Conservation (phyloP, 164 flowering plant species). For the Echeveria elegans region DNA sequence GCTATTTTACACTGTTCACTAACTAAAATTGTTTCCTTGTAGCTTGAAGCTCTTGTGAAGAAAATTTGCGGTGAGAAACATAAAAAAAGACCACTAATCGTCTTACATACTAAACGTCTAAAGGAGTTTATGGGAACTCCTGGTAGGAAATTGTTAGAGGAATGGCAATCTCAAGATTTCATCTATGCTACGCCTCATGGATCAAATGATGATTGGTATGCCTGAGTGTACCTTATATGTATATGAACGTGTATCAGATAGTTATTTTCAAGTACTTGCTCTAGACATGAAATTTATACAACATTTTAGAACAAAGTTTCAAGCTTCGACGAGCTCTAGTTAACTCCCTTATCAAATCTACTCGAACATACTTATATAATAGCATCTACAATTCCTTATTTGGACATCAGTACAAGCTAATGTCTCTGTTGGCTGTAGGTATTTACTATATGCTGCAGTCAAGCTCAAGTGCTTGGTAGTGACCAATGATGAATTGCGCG, state of each 20-base stretch:
- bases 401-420: background rate
- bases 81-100: conserved; percentile 66
- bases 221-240: background rate
- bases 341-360: background rate
- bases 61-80: conserved; percentile 40
- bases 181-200: conserved; percentile 79
- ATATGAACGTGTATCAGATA: background rate
- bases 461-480: conserved; percentile 75
- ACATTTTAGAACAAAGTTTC: background rate
- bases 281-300: background rate
- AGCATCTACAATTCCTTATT: background rate
- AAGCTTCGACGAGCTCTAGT: background rate
- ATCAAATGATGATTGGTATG: conserved; percentile 96
- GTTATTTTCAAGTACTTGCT: background rate
- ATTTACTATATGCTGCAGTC: conserved; percentile 96
- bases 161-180: conserved; percentile 50
- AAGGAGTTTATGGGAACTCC: conserved; percentile 40
- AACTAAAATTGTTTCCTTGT: conserved; percentile 21
- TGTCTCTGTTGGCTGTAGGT: conserved; percentile 33
- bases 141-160: conserved; percentile 41
- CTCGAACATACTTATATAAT: background rate
- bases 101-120: conserved; percentile 66
- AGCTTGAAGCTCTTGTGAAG: conserved; percentile 76
- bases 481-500: conserved; percentile 98
- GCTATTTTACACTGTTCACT: background rate